phyloP scores from a whole-genome alignment of 352 stramenopile genomes.

The Phytophthora citrophthora region DNA sequence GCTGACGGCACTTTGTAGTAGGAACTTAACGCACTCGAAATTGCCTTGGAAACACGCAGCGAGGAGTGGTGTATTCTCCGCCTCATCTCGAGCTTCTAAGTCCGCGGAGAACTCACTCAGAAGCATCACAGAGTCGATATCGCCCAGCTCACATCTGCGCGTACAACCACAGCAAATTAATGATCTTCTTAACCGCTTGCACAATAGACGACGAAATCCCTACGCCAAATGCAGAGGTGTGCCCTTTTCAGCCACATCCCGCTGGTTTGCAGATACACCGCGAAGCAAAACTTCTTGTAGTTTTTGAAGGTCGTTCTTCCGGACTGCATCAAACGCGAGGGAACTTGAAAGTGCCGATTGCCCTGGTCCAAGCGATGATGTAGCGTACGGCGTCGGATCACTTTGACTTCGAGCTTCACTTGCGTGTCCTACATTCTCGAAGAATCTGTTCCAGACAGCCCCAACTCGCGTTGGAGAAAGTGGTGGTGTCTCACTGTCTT shows the following conservation, averaged over 20 bases:
- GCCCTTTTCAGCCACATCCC: conserved; percentile 65
- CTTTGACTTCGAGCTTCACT: conserved; percentile 21
- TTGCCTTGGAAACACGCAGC: conserved; percentile 74
- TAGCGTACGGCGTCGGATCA: conserved; percentile 2
- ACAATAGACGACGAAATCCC: conserved; percentile 21
- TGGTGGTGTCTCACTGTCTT: conserved; percentile 4
- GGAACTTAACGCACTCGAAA: conserved; percentile 69
- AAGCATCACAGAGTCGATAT: conserved; percentile 68
- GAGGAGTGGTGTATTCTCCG: conserved; percentile 68
- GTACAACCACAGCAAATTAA: conserved; percentile 25
- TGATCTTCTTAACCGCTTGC: conserved; percentile 9
- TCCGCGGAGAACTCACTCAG: conserved; percentile 73
- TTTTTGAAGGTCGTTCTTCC: conserved; percentile 46
- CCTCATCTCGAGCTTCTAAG: conserved; percentile 70
- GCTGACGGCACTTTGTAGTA: conserved; percentile 75
- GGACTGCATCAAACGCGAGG: conserved; percentile 59
- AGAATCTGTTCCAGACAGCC: conserved; percentile 82
- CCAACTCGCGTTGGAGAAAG: conserved; percentile 55
- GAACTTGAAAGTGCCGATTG: conserved; percentile 4
- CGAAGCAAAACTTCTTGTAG: conserved; percentile 58
- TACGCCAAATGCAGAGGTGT: conserved; percentile 79
- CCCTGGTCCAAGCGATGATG: background rate
- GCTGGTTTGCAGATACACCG: conserved; percentile 61
- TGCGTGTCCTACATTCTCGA: conserved; percentile 62
- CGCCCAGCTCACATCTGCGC: conserved; percentile 61